Evolutionary conservation across 2,329 filamentous ascomycete species (phyloP).

Genomic region (Dryadomyces quercus-mongolicae): DNA sequence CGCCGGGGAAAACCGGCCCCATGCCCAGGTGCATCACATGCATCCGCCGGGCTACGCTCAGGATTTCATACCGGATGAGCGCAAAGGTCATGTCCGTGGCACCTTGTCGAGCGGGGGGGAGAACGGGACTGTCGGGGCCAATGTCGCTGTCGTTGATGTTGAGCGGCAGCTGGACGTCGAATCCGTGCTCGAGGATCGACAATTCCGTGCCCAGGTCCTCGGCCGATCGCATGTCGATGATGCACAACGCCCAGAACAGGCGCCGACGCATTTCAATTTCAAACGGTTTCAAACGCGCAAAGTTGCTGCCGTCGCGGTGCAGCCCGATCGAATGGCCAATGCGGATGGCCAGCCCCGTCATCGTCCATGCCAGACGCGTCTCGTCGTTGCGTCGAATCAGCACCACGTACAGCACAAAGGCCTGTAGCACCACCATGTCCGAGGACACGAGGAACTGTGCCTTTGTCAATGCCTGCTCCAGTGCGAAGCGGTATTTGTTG

Average conservation of each 20-base stretch:
- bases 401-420: slow-evolving; percentile 46
- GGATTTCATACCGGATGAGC: slow-evolving; percentile 31
- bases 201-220: slow-evolving; percentile 46
- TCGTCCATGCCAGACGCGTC: slow-evolving; percentile 46
- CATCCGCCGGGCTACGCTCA: slow-evolving; percentile 24
- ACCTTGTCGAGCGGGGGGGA: slow-evolving; percentile 34
- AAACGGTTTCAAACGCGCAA: slow-evolving; percentile 41
- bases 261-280: slow-evolving; percentile 51
- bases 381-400: slow-evolving; percentile 39
- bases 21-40: slow-evolving; percentile 24
- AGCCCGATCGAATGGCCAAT: slow-evolving; percentile 42
- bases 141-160: slow-evolving; percentile 47
- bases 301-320: slow-evolving; percentile 43
- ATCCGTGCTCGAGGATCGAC: slow-evolving; percentile 30
- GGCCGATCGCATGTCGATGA: slow-evolving; percentile 46
- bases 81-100: slow-evolving; percentile 40
- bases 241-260: slow-evolving; percentile 48
- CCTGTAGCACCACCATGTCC: slow-evolving; percentile 48
- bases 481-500: slow-evolving; percentile 37
- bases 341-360: slow-evolving; percentile 49
- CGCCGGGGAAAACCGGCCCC: slow-evolving; percentile 17
- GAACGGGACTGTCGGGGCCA: slow-evolving; percentile 30
- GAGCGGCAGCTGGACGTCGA: slow-evolving; percentile 40
- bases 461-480: slow-evolving; percentile 48
- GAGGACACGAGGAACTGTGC: slow-evolving; percentile 49